Base-by-base conservation (phyloP, 2,329 filamentous ascomycete species). In the Penicillium hordei region DNA sequence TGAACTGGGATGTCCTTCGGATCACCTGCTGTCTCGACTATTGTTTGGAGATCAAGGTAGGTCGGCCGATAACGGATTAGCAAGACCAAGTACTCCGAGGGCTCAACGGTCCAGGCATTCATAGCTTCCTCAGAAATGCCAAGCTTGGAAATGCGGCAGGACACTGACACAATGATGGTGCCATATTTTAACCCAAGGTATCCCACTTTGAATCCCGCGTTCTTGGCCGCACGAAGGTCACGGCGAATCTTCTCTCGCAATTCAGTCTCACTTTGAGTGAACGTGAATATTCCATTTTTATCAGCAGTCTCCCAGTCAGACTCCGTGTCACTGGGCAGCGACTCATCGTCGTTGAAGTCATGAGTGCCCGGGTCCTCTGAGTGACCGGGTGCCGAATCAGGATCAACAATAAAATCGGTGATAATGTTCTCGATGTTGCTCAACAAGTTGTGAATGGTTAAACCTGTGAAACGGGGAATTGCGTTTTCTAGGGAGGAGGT, bases 111-210 rank as follows among this genome's bases (percentile, higher is more conserved):
- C 92, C 92, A 96, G 1, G 91, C 89, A 67, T 88, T 82, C 73
- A 91, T 83, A 0, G 86, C 87, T 67, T 93, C 89, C 38, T 88
- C 82, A 0, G 90, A 88, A 13, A 96, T 83, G 0, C 83, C 86
- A 1, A 96, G 82, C 65, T 89, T 89, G 4, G 82, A 78, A 31
- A 90, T 83, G 4, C 85, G 86, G 31, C 89, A 83, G 0, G 91
- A 91, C 2, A 94, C 73, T 5, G 85, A 86, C 19, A 94, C 72
- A 59, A 83, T 83, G 52, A 79, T 61, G 3, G 82, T 78, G 58
- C 76, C 81, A 12, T 76, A 75, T 19, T 86, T 75, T 19, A 81
- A 77, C 13, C 80, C 81, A 12, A 89, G 71, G 33, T 87, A 77
- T 2, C 88, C 89, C 29, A 93, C 79, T 60, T 83, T 88, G 72